These are phyloP conservation scores for Syzygium syzygioides DNA, from an alignment of 441 rosid genomes.

Conservation along the genomic window DNA sequence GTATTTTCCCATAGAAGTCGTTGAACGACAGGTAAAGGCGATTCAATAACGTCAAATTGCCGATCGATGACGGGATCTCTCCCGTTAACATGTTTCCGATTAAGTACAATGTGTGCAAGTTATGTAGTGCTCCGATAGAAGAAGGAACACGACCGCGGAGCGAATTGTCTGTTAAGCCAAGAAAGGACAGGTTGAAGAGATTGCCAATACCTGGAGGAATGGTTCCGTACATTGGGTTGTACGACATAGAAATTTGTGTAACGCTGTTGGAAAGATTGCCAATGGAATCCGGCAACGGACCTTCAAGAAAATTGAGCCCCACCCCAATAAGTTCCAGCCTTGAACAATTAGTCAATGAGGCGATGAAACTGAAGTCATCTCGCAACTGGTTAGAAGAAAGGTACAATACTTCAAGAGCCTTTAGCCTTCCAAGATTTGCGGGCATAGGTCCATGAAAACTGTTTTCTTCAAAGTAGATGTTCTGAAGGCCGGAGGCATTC, in stretches of 20 bases:
- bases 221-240: conserved; percentile 24
- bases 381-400: not conserved
- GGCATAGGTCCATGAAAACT: not conserved
- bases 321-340: not conserved
- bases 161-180: conserved; percentile 13
- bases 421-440: not conserved
- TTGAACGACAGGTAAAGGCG: not conserved
- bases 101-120: conserved; percentile 1
- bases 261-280: conserved; percentile 13
- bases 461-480: rapidly evolving
- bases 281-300: conserved; percentile 26
- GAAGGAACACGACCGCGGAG: conserved; percentile 24
- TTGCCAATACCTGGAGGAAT: conserved; percentile 28
- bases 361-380: conserved; percentile 2
- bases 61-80: conserved; percentile 16
- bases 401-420: rapidly evolving
- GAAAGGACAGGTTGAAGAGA: not conserved
- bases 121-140: conserved; percentile 2
- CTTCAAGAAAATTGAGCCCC: conserved; percentile 3
- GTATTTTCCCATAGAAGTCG: conserved; percentile 1
- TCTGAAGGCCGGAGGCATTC: not conserved
- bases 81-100: conserved; percentile 24
- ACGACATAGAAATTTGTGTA: conserved; percentile 9
- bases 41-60: conserved; percentile 1
- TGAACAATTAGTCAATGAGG: conserved; percentile 16